Conservation (phyloP, 2,329 filamentous ascomycete species). For the Ploettnerulaceae sp. region DNA sequence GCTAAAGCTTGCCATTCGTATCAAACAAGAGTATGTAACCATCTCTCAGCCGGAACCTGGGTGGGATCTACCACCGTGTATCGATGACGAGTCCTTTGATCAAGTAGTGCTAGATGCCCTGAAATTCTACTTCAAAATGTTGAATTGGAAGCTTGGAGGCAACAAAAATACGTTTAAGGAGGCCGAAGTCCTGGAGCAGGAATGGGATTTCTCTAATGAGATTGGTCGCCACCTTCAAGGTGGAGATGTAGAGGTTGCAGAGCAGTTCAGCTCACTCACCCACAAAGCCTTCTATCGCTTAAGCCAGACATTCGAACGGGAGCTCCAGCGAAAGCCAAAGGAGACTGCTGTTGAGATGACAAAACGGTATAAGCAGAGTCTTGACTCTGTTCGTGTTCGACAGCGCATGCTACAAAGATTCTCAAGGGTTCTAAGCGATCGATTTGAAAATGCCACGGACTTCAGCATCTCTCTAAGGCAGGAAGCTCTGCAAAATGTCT, state of each 20-base stretch:
- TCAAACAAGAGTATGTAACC: constrained; percentile 81
- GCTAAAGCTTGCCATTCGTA: constrained; percentile 83
- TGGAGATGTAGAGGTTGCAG: constrained; percentile 92
- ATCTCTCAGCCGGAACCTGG: constrained; percentile 84
- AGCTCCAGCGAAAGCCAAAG: constrained; percentile 77
- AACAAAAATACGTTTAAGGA: constrained; percentile 99
- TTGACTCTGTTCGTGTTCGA: constrained; percentile 92
- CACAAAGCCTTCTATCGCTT: constrained; percentile 87
- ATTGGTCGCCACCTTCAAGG: constrained; percentile 88
- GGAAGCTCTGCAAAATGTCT: constrained; percentile 68
- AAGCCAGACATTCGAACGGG: constrained; percentile 85
- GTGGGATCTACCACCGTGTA: constrained; percentile 93
- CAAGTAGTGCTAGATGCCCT: constrained; percentile 85
- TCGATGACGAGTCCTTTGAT: constrained; percentile 96
- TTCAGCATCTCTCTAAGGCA: constrained; percentile 76
- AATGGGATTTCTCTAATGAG: constrained; percentile 96
- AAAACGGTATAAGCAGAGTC: constrained; percentile 90
- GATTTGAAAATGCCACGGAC: constrained; percentile 95
- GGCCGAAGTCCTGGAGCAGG: constrained; percentile 91
- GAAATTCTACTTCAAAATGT: constrained; percentile 97
- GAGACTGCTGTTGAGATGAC: constrained; percentile 87
- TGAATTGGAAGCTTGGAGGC: constrained; percentile 94
- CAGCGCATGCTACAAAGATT: constrained; percentile 97
- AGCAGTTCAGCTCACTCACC: constrained; percentile 92
- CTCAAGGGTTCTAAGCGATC: constrained; percentile 80